Conservation (phyloP, 148 eudicot species). For the Oxyria digyna region DNA sequence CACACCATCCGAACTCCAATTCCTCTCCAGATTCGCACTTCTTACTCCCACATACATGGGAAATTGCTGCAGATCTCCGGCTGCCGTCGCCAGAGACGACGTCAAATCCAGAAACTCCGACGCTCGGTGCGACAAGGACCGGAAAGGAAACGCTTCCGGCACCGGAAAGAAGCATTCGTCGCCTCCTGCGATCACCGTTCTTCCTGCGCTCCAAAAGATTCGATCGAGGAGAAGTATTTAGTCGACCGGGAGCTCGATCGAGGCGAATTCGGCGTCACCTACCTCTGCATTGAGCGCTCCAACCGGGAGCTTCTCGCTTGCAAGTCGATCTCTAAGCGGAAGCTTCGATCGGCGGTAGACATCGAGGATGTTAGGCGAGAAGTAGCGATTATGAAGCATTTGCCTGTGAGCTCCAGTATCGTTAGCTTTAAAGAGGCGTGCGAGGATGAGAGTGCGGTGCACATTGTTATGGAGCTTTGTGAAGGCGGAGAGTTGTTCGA, state of each 20-base stretch:
- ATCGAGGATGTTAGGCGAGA: constrained; percentile 85
- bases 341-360: constrained; percentile 75
- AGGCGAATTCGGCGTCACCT: constrained; percentile 74
- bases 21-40: constrained; percentile 10
- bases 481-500: constrained; percentile 89
- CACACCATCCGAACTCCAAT: background rate
- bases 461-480: constrained; percentile 93
- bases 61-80: constrained; percentile 97
- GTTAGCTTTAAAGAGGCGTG: constrained; percentile 78
- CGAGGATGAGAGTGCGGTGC: constrained; percentile 90
- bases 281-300: constrained; percentile 64
- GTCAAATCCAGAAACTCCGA: constrained; percentile 50
- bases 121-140: constrained; percentile 23
- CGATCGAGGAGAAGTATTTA: constrained; percentile 26
- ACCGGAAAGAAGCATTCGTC: constrained; percentile 13
- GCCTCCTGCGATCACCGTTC: constrained; percentile 24
- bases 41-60: constrained; percentile 37
- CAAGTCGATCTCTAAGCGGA: constrained; percentile 84
- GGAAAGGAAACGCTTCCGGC: constrained; percentile 7
- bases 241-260: constrained; percentile 68
- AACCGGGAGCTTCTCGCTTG: constrained; percentile 59
- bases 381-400: constrained; percentile 86
- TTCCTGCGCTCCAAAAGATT: constrained; percentile 32
- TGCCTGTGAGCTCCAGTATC: constrained; percentile 56
- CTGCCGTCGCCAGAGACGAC: constrained; percentile 79